These are phyloP conservation scores for Apiospora rasikravindrae DNA, from an alignment of 2,329 filamentous ascomycete species.

Conservation along the genomic window DNA sequence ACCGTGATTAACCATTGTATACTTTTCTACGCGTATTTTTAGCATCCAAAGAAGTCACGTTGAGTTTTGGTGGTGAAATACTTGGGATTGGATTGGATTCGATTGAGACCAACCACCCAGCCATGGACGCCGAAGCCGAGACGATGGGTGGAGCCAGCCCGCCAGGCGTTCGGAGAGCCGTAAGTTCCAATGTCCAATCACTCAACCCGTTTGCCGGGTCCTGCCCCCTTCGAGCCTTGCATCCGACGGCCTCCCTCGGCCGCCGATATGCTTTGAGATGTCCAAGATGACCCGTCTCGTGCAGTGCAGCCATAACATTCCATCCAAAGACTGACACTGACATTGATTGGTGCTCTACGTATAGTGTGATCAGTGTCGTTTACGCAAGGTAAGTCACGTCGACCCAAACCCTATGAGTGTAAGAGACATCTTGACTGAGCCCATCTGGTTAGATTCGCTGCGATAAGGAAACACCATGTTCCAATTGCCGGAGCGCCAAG, in stretches of 20 bases:
- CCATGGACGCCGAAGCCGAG: slow-evolving; percentile 8
- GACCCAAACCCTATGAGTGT: background rate
- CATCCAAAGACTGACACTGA: background rate
- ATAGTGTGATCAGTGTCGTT: slow-evolving; percentile 47
- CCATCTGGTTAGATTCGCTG: slow-evolving; percentile 55
- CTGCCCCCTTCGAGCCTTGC: background rate
- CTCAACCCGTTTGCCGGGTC: background rate
- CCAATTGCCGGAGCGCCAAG: slow-evolving; percentile 60
- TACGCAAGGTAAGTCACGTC: slow-evolving; percentile 43
- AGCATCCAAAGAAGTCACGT: background rate
- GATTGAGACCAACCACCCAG: background rate
- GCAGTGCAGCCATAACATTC: background rate
- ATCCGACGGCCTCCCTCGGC: background rate
- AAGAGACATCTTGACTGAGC: slow-evolving; percentile 15
- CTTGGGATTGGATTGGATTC: background rate
- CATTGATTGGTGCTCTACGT: background rate
- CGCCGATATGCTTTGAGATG: background rate
- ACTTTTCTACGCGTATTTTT: background rate
- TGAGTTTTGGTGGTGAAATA: background rate
- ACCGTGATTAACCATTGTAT: background rate
- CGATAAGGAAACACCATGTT: slow-evolving; percentile 63
- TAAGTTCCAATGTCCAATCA: background rate
- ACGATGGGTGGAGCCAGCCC: slow-evolving; percentile 9
- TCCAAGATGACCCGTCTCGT: background rate
- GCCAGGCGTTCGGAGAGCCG: slow-evolving; percentile 16